A percentile compares a stretch with the other conserved stretches of the same genome.
Conservation (phyloP, 2,329 filamentous ascomycete species). For the Trichoderma sp. region DNA sequence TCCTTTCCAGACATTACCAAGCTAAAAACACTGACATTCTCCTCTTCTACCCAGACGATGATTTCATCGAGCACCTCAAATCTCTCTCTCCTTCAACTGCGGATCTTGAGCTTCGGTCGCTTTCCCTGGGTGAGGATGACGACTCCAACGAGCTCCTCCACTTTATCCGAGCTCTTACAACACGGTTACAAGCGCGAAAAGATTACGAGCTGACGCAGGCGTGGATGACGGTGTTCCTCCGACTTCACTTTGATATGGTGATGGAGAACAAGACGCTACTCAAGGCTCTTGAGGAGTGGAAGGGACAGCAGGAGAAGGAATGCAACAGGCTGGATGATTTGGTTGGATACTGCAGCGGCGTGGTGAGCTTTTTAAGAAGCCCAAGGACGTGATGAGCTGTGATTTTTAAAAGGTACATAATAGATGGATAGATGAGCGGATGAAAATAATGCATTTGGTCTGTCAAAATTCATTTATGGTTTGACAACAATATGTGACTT, state of each 20-base stretch:
- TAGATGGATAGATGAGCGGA: neutral
- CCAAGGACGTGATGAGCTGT: conserved; percentile 48
- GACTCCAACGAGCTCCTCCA: conserved; percentile 69
- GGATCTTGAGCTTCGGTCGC: conserved; percentile 86
- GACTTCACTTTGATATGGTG: conserved; percentile 67
- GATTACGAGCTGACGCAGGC: conserved; percentile 95
- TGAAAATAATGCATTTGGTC: neutral
- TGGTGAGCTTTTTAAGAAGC: conserved; percentile 76
- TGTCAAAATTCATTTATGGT: neutral
- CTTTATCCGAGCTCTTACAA: conserved; percentile 81
- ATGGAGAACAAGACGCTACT: conserved; percentile 56
- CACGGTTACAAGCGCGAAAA: conserved; percentile 63
- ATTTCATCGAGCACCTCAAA: conserved; percentile 78
- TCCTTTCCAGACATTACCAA: conserved; percentile 4
- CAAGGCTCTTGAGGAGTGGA: conserved; percentile 67
- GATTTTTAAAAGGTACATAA: neutral
- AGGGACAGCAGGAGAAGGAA: conserved; percentile 70
- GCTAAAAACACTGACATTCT: conserved; percentile 28
- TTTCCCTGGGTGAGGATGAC: conserved; percentile 52
- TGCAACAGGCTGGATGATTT: conserved; percentile 69
- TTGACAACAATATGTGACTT: neutral
- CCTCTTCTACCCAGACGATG: conserved; percentile 48
- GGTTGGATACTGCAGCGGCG: conserved; percentile 85
- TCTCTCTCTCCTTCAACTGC: conserved; percentile 79
- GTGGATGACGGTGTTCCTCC: conserved; percentile 95